Evolutionary conservation across 2,329 filamentous ascomycete genomes (phyloP).

Genomic region (Microcyclospora pomicola): DNA sequence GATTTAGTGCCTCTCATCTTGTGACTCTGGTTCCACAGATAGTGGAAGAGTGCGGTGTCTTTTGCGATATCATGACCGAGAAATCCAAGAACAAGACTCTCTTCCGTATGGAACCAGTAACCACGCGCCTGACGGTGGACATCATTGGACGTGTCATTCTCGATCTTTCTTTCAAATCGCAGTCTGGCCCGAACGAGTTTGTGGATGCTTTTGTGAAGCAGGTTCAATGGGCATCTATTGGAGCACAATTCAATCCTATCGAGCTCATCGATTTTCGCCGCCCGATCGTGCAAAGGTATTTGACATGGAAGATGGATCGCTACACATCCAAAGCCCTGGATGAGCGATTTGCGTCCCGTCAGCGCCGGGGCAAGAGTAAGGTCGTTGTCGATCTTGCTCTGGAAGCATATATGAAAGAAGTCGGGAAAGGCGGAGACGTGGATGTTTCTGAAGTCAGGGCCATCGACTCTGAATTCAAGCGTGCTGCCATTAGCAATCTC

Average conservation of each 20-base stretch:
- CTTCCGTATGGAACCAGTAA: constrained; percentile 28
- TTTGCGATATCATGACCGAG: constrained; percentile 22
- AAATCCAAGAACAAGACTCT: constrained; percentile 24
- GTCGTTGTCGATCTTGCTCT: constrained; percentile 24
- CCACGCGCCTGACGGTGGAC: constrained; percentile 28
- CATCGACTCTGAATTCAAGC: constrained; percentile 25
- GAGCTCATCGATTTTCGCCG: constrained; percentile 26
- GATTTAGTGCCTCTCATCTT: constrained; percentile 26
- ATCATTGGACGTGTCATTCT: constrained; percentile 29
- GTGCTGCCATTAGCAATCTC: constrained; percentile 23
- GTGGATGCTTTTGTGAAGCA: constrained; percentile 24
- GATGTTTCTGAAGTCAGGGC: constrained; percentile 12
- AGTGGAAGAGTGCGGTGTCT: constrained; percentile 22
- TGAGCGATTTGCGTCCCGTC: constrained; percentile 23
- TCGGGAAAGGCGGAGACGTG: constrained; percentile 10
- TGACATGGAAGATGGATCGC: constrained; percentile 24
- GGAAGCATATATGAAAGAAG: constrained; percentile 27
- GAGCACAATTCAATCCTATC: constrained; percentile 23
- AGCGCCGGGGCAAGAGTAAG: constrained; percentile 20
- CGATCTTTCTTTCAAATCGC: constrained; percentile 25
- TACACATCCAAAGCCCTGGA: constrained; percentile 23
- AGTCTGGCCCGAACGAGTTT: constrained; percentile 23
- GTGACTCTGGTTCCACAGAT: constrained; percentile 27
- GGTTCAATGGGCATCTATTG: constrained; percentile 22
- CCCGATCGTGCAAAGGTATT: constrained; percentile 21